Conservation (phyloP, 2,329 filamentous ascomycete species). For the Tolypocladium endophyticum region DNA sequence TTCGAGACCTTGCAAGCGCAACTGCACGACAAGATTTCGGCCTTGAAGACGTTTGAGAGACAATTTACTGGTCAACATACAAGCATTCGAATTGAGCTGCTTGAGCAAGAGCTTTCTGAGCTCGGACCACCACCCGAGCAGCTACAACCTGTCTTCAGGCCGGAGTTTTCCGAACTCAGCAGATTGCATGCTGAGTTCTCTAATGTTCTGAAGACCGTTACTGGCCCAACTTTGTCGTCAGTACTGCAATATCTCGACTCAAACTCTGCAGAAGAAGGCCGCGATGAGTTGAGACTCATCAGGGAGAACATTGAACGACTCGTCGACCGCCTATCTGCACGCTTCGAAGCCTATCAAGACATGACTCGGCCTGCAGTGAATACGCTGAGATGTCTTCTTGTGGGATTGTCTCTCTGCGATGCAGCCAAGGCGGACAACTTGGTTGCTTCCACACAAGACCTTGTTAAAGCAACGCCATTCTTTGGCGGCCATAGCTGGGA, state of each 20-base stretch:
- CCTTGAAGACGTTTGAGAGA: conserved; percentile 55
- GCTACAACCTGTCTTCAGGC: conserved; percentile 60
- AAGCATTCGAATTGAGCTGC: conserved; percentile 53
- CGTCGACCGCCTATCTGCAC: conserved; percentile 54
- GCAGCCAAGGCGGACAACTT: conserved; percentile 29
- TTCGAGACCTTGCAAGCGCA: conserved; percentile 42
- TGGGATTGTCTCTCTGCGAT: conserved; percentile 59
- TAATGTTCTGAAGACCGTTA: conserved; percentile 58
- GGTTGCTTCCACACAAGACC: conserved; percentile 20
- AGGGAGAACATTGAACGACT: conserved; percentile 55
- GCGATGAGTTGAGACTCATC: conserved; percentile 35
- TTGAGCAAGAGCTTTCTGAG: conserved; percentile 49
- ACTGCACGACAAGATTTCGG: conserved; percentile 45
- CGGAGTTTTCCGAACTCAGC: conserved; percentile 54
- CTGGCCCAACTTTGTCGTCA: conserved; percentile 33
- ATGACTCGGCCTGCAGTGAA: conserved; percentile 68
- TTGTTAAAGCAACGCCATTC: conserved; percentile 43
- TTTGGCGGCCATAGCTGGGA: conserved; percentile 34
- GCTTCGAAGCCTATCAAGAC: conserved; percentile 76
- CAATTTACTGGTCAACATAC: conserved; percentile 57
- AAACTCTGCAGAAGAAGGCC: conserved; percentile 8
- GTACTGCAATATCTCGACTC: conserved; percentile 17
- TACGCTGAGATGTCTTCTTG: conserved; percentile 66
- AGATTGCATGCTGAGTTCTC: conserved; percentile 75
- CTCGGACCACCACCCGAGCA: conserved; percentile 58